Evolutionary conservation across 78 protist species (phyloP).

Genomic region (Planoprotostelium fungivorum): DNA sequence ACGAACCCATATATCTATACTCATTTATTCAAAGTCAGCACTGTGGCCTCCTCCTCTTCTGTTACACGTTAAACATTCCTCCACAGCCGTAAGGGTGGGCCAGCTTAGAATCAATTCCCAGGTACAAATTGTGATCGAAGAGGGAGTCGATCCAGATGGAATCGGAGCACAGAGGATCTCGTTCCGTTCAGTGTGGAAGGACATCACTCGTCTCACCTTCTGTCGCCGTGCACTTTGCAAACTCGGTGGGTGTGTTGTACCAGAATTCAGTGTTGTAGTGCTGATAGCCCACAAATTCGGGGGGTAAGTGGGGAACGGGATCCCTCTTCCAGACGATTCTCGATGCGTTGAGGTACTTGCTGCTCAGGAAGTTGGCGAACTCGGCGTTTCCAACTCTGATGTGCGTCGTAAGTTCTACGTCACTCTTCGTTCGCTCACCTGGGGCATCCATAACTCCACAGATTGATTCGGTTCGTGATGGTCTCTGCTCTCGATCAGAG

Average conservation of each 20-base stretch:
- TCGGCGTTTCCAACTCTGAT: neutral
- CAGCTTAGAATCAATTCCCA: too few species aligned
- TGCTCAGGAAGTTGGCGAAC: neutral
- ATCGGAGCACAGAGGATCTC: too few species aligned
- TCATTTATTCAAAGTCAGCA: too few species aligned
- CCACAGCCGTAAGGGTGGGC: too few species aligned
- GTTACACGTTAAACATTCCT: too few species aligned
- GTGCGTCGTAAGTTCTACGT: neutral
- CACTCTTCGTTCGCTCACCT: neutral
- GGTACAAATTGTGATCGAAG: too few species aligned
- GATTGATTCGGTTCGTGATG: neutral
- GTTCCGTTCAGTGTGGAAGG: too few species aligned
- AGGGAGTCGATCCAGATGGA: too few species aligned
- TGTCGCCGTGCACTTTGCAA: neutral
- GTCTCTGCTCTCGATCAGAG: neutral
- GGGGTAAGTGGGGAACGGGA: constrained; percentile 6
- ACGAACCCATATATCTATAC: too few species aligned
- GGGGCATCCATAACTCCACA: neutral
- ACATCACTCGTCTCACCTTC: too few species aligned
- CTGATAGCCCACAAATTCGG: neutral
- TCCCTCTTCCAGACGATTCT: neutral
- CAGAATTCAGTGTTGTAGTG: neutral
- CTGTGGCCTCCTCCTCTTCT: too few species aligned
- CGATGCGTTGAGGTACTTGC: neutral
- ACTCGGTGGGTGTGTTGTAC: neutral